Base-by-base conservation (phyloP, 2,329 filamentous ascomycete genomes). In the Apiospora arundinis region DNA sequence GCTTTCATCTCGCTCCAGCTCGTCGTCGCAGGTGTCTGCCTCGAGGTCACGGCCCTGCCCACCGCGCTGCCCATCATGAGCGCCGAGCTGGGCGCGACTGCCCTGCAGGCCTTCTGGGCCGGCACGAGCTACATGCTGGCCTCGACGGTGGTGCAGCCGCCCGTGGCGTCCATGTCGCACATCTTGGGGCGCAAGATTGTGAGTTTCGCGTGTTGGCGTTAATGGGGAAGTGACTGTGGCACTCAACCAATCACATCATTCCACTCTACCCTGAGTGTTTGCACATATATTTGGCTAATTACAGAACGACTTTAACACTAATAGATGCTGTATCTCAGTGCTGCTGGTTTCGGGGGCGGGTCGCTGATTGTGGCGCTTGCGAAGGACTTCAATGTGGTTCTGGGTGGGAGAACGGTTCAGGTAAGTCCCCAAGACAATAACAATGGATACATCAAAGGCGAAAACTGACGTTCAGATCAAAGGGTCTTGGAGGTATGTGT, bases 61-160 rank as follows among this genome's bases (percentile, higher is more conserved):
- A 89, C 92, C 6, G 89, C 91, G 5, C 80, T 92, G 45, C 87
- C 84, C 5, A 85, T 84, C 48, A 88, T 90, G 72, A 85, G 87
- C 23, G 74, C 79, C 9, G 84, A 85, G 28, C 82, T 91, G 8
- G 74, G 83, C 40, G 88, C 88, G 52, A 85, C 84, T 0, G 88
- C 88, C 1, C 85, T 90, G 42, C 84, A 93, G 79, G 89, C 91
- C 0, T 93, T 93, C 76, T 93, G 91, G 92, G 87, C 90, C 16
- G 92, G 91, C 1, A 93, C 92, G 4, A 90, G 89, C n/a, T 94
- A 92, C 74, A 83, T 94, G 6, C 85, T 94, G 8, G 88, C 90
- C 2, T 90, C 88, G 71, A 90, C 91, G 0, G 87, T 91, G 40
- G 84, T 89, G 63, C 87, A 91, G 75, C 89, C 89, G 8, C 69